A percentile compares a stretch with the other conserved stretches of the same genome.
phyloP scores from a whole-genome alignment of 2,329 filamentous ascomycete species.

The Penicillium sclerotigenum region DNA sequence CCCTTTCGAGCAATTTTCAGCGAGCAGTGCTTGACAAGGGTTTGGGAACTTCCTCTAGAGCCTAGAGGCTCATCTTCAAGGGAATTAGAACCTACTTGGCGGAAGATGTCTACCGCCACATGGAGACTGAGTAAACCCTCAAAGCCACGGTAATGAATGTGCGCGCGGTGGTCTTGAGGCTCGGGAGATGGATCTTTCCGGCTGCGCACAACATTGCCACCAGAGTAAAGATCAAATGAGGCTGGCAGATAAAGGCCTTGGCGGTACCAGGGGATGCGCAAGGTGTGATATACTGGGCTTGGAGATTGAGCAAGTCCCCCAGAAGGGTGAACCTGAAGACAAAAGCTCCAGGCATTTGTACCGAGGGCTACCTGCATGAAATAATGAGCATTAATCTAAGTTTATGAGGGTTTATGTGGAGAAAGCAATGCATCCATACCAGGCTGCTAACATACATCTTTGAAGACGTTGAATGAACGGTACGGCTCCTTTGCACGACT shows the following conservation, averaged over 20 bases:
- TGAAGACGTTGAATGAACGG: slow-evolving; percentile 7
- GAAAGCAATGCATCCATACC: background rate
- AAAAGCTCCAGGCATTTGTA: slow-evolving; percentile 4
- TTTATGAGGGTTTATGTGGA: background rate
- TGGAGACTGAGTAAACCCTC: slow-evolving; percentile 1
- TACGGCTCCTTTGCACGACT: background rate
- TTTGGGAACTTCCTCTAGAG: background rate
- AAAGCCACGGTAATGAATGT: slow-evolving; percentile 6
- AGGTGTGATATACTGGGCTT: slow-evolving; percentile 7
- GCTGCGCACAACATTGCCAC: slow-evolving; percentile 2
- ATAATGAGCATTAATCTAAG: background rate
- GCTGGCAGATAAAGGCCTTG: slow-evolving; percentile 2
- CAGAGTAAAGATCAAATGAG: slow-evolving; percentile 3
- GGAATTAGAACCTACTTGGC: background rate
- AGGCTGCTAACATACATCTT: background rate
- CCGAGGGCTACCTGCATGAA: background rate
- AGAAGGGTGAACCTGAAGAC: slow-evolving; percentile 8
- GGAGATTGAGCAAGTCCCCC: slow-evolving; percentile 3
- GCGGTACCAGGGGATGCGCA: slow-evolving; percentile 2
- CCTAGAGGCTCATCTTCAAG: background rate
- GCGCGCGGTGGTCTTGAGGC: background rate
- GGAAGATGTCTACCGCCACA: background rate
- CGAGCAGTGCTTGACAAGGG: background rate
- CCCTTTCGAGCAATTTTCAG: background rate
- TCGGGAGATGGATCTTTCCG: background rate